These are phyloP conservation scores for Cyberlindnera galapagoensis DNA, from an alignment of 805 yeast species.

Conservation along the genomic window DNA sequence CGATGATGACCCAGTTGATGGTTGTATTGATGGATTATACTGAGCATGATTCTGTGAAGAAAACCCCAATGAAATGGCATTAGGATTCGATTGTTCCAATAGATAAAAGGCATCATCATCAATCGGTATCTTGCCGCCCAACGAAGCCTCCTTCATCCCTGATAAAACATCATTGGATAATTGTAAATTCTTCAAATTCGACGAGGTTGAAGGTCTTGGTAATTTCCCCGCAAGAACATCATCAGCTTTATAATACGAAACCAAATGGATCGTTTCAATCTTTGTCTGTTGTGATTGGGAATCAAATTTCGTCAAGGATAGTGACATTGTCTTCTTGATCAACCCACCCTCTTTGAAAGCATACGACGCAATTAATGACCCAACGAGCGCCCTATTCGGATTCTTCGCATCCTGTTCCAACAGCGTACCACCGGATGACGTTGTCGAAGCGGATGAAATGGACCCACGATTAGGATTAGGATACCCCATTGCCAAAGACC, in stretches of 20 bases:
- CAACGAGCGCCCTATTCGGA: conserved; percentile 37
- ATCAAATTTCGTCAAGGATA: conserved; percentile 15
- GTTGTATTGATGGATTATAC: conserved; percentile 1
- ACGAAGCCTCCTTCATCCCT: conserved; percentile 50
- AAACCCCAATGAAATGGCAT: conserved; percentile 15
- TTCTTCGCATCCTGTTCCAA: conserved; percentile 1
- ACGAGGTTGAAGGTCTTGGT: conserved; percentile 49
- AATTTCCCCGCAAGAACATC: conserved; percentile 61
- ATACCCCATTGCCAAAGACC: too few relatives aligned
- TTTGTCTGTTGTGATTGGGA: conserved; percentile 9
- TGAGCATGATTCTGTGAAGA: conserved; percentile 9
- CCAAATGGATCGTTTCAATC: conserved; percentile 52
- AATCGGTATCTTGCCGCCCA: conserved; percentile 46
- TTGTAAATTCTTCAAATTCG: conserved; percentile 40
- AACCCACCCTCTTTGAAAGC: conserved; percentile 68
- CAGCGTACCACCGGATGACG: not conserved
- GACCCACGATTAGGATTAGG: too few relatives aligned
- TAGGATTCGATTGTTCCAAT: conserved; percentile 30
- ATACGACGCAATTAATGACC: conserved; percentile 52
- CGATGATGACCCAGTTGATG: not conserved
- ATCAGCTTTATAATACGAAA: conserved; percentile 70
- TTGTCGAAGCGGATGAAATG: too few relatives aligned
- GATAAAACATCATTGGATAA: conserved; percentile 44
- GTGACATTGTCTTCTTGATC: conserved; percentile 74
- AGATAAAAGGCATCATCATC: conserved; percentile 47